Percentiles rank a stretch among this genome's conserved stretches.
Evolutionary conservation across 331 rosid genomes (phyloP).

Genomic region (Saraca asoca): DNA sequence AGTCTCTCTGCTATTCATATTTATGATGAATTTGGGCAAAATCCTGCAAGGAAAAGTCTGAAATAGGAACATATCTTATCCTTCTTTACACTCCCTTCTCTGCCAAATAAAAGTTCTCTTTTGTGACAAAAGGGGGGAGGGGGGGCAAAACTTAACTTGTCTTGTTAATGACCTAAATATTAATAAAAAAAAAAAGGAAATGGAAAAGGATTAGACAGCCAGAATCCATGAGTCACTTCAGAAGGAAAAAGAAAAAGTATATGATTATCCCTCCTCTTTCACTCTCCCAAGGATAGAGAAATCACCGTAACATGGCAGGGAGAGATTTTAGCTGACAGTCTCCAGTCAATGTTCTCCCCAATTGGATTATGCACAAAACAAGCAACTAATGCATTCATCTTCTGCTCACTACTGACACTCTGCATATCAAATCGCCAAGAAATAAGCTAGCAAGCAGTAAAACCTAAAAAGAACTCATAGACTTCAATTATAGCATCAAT

Average conservation of each 20-base stretch:
- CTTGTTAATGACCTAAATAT: not conserved
- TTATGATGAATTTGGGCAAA: no score
- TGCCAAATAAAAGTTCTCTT: not conserved
- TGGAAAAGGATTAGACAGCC: not conserved
- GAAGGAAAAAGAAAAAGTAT: no score
- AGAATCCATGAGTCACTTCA: not conserved
- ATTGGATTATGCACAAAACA: slow-evolving; percentile 82
- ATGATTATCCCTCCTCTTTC: not conserved
- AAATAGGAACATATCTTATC: no score
- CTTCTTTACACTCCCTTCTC: not conserved
- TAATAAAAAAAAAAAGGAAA: not conserved
- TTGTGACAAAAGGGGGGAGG: no score
- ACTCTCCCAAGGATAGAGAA: slow-evolving; percentile 31
- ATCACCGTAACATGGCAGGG: slow-evolving; percentile 94
- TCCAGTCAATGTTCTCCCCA: slow-evolving; percentile 97
- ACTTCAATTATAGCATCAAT: no score
- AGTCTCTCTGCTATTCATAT: not conserved
- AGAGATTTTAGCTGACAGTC: slow-evolving; percentile 87
- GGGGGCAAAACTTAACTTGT: not conserved
- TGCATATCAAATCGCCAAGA: slow-evolving; percentile 46
- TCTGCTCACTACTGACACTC: slow-evolving; percentile 88
- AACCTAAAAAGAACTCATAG: not conserved
- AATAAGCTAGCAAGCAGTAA: slow-evolving; percentile 3
- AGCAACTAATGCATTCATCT: slow-evolving; percentile 87
- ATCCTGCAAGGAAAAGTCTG: no score